Percentiles rank a stretch among this genome's conserved stretches.
Evolutionary conservation across 495 filamentous ascomycete genomes (phyloP).

Genomic region (Chaetomium tenue): DNA sequence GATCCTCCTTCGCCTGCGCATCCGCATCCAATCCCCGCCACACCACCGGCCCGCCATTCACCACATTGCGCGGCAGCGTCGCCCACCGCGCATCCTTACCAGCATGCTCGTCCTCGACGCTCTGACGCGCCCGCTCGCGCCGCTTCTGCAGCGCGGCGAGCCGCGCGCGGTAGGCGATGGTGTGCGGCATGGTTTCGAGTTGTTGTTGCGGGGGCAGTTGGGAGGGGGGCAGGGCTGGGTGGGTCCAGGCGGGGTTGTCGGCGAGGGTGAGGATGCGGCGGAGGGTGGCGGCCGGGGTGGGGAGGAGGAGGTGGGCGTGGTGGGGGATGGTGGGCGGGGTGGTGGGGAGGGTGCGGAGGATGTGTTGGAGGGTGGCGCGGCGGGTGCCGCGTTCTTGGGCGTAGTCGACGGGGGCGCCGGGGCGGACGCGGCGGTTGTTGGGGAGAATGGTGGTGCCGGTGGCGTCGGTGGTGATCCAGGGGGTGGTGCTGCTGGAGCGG

Average conservation of each 20-base stretch:
- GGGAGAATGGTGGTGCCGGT: constrained; percentile 21
- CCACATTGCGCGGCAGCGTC: constrained; percentile 24
- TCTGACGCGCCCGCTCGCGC: constrained; percentile 13
- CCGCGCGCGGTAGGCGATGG: constrained; percentile 16
- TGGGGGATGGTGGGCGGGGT: constrained; percentile 29
- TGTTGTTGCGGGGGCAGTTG: constrained; percentile 10
- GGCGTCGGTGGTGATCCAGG: constrained; percentile 16
- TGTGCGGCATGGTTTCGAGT: constrained; percentile 28
- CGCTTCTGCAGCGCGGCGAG: background rate
- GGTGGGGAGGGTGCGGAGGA: constrained; percentile 32
- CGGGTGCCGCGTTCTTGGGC: constrained; percentile 39
- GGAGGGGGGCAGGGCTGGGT: background rate
- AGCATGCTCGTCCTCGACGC: background rate
- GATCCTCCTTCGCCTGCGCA: constrained; percentile 18
- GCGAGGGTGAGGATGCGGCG: background rate
- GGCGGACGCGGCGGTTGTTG: constrained; percentile 9
- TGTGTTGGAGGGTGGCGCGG: constrained; percentile 43
- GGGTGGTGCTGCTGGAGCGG: background rate
- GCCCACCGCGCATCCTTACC: constrained; percentile 2
- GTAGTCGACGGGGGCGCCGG: constrained; percentile 14
- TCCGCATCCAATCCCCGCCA: constrained; percentile 20
- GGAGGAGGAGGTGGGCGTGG: constrained; percentile 34
- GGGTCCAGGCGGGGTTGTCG: constrained; percentile 25
- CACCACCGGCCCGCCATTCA: constrained; percentile 23
- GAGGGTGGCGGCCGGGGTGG: constrained; percentile 21